Evolutionary conservation across 179 eudicot genomes (phyloP).

Genomic region (Heliamphora pulchella): DNA sequence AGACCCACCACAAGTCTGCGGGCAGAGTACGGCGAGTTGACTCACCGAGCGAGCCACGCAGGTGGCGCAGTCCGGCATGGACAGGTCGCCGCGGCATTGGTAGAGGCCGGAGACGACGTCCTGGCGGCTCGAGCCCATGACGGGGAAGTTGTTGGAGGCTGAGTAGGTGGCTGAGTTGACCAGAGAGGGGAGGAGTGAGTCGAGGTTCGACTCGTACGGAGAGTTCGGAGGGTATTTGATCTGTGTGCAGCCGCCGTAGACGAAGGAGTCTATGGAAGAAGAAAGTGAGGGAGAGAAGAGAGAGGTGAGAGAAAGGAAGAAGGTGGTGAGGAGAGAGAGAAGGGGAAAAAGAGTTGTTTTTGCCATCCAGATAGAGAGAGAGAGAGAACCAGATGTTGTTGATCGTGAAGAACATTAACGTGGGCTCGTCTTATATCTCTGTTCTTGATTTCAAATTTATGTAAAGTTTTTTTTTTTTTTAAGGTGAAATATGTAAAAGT

Average conservation of each 20-base stretch:
- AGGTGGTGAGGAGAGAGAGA: conserved; percentile 7
- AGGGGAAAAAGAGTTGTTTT: conserved; percentile 3
- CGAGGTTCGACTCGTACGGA: conserved; percentile 62
- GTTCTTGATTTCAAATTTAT: neutral
- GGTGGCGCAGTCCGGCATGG: conserved; percentile 88
- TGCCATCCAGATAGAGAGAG: conserved; percentile 17
- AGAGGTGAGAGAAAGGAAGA: conserved; percentile 16
- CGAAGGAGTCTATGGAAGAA: conserved; percentile 35
- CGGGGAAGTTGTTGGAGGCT: conserved; percentile 62
- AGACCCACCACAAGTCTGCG: conserved; percentile 51
- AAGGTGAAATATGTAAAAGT: neutral
- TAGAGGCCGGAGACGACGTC: conserved; percentile 70
- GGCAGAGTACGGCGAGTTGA: conserved; percentile 43
- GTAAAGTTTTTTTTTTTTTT: neutral
- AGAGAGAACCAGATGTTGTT: neutral
- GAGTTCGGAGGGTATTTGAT: conserved; percentile 49
- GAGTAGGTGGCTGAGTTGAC: conserved; percentile 91
- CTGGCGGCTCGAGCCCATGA: conserved; percentile 40
- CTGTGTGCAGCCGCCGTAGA: conserved; percentile 82
- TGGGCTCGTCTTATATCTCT: neutral
- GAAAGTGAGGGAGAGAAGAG: conserved; percentile 14
- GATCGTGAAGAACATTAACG: neutral
- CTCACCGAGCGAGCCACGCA: conserved; percentile 57
- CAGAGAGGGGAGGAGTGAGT: conserved; percentile 73
- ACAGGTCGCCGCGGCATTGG: conserved; percentile 84